A percentile compares a stretch with the other conserved stretches of the same genome.
Conservation (phyloP, 495 filamentous ascomycete genomes). For the Pyrenula massariospora region DNA sequence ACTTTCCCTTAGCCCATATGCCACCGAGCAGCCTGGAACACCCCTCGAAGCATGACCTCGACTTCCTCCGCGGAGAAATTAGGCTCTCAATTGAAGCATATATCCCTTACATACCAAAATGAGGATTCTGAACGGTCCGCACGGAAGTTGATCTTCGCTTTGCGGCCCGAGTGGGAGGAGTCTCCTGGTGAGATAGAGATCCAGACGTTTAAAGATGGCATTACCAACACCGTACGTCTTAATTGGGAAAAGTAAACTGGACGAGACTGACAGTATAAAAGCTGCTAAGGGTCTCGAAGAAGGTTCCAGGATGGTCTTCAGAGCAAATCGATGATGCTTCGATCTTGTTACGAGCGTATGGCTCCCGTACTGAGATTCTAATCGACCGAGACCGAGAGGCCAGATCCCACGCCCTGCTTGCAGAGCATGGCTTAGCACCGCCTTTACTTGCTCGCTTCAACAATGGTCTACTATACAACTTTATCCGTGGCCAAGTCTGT, state of each 20-base stretch:
- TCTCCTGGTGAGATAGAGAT: slow-evolving; percentile 72
- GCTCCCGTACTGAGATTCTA: slow-evolving; percentile 83
- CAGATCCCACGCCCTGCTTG: slow-evolving; percentile 60
- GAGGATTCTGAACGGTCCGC: slow-evolving; percentile 67
- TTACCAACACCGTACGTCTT: slow-evolving; percentile 79
- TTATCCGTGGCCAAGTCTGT: slow-evolving; percentile 69
- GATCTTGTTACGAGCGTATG: slow-evolving; percentile 86
- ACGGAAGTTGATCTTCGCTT: slow-evolving; percentile 61
- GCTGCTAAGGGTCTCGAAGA: slow-evolving; percentile 80
- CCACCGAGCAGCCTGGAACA: not conserved
- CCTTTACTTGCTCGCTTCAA: slow-evolving; percentile 83
- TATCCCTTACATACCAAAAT: slow-evolving; percentile 66
- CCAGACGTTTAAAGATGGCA: slow-evolving; percentile 88
- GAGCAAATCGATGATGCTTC: slow-evolving; percentile 76
- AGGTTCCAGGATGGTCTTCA: slow-evolving; percentile 59
- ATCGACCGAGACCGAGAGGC: slow-evolving; percentile 88
- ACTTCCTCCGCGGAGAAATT: not conserved
- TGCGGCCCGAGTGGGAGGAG: slow-evolving; percentile 75
- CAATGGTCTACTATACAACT: slow-evolving; percentile 92
- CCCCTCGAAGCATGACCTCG: not conserved
- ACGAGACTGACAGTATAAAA: slow-evolving; percentile 23
- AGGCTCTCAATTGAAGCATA: slow-evolving; percentile 29
- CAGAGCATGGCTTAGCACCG: slow-evolving; percentile 70
- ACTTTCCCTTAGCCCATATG: too few relatives aligned
- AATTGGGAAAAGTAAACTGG: not conserved